Conservation (phyloP, 768 basidiomycete genomes). For the Stropharia rugosoannulata region DNA sequence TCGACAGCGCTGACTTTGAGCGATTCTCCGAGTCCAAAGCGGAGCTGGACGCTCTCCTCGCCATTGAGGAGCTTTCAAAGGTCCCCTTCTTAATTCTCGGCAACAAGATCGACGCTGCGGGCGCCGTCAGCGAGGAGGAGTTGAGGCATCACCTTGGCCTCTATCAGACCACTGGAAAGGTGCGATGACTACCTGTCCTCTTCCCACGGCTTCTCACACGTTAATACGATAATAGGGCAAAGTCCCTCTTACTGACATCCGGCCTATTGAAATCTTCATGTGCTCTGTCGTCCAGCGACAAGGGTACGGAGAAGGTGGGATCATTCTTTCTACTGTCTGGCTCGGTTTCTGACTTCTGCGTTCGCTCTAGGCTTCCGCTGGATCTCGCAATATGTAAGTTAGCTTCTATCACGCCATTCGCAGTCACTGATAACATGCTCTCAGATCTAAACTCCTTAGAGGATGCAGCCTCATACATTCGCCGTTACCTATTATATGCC, state of each 20-base stretch:
- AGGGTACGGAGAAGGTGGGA: conserved; percentile 92
- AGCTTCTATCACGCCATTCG: conserved; percentile 1
- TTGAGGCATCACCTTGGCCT: conserved; percentile 92
- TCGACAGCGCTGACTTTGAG: conserved; percentile 96
- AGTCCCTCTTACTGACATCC: conserved; percentile 92
- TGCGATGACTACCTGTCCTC: conserved; percentile 28
- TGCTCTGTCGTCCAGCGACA: conserved; percentile 99
- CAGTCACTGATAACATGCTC: neutral
- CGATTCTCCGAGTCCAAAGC: conserved; percentile 96
- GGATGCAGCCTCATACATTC: conserved; percentile 7
- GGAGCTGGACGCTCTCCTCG: conserved; percentile 93
- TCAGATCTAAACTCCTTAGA: conserved; percentile 35
- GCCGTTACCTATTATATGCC: neutral
- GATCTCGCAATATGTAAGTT: conserved; percentile 93
- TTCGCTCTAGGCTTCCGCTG: conserved; percentile 79
- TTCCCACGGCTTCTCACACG: conserved; percentile 1
- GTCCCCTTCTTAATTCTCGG: conserved; percentile 98
- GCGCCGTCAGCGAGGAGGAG: conserved; percentile 97
- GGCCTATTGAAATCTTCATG: conserved; percentile 99
- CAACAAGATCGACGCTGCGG: conserved; percentile 99
- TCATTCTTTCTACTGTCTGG: neutral
- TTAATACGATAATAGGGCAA: conserved; percentile 66
- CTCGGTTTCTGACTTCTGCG: neutral
- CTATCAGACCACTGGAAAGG: conserved; percentile 99
- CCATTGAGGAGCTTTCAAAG: conserved; percentile 92